Base-by-base conservation (phyloP, 495 filamentous ascomycete genomes). In the Hyaloscypha bicolor region DNA sequence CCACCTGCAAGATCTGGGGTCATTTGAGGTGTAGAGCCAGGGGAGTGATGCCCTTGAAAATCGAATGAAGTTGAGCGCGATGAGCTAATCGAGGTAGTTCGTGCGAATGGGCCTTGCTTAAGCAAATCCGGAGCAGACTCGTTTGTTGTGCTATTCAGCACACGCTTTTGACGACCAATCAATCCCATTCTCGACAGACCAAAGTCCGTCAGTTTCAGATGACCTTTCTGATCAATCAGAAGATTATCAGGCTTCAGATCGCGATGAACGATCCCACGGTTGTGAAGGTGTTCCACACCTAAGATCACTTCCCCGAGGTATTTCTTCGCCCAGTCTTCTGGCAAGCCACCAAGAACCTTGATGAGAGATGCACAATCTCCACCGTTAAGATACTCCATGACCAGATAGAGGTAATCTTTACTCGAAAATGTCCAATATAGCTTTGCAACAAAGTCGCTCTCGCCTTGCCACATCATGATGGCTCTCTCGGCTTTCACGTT, bases 391-490 rank as follows among this genome's bases (percentile, higher is more conserved):
- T 99, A 99, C 74, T 99, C 95, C 95, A 99, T 99, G 19, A 99
- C 95, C 70, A 99, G 81, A 76, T 98, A 99, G 33, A 99, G 89
- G 75, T 96, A 99, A 74, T 99, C 95, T 75, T 99, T 99, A 83
- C 96, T 99, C 32, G 95, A 94, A 74, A 99, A 99, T 1, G 95
- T 98, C 95, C 95, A 99, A 79, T 97, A 98, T 6, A 99, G 83
- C 78, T 99, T 99, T 19, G 95, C 95, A 59, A 99, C 95, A 78
- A 98, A 99, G 69, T 99, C 95, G 77, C 95, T 99, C 74, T 98
- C 95, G 31, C 96, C 96, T 80, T 99, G 96, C 88, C 95, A 97
- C 96, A 99, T 99, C 95, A 99, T 97, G 72, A 99, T 99, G n/a
- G 96, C 96, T 69, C 95, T 86, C 78, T 99, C 95, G 12, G 96